Evolutionary conservation across 31 red algal genomes (phyloP), one percentile per base, ranked within the genome.

Genomic region (Bonnemaisonia californica): DNA sequence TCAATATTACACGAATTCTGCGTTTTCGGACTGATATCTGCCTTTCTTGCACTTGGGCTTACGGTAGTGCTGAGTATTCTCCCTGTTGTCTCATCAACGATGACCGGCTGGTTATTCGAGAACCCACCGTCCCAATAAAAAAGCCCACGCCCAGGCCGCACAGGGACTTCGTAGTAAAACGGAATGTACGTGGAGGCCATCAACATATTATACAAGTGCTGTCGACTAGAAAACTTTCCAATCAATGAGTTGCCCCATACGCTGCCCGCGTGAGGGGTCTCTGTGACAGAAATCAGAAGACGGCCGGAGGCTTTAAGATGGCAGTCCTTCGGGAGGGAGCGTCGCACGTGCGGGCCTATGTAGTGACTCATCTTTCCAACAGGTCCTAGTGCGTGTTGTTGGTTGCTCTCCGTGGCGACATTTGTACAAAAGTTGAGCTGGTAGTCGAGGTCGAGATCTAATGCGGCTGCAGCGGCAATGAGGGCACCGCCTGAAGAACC

Each of bases 401-500:
- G 47, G 12, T 71, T 48, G 11, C 48, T 59, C 28, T 71, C 75
- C 40, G 63, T 35, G 28, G 74, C 72, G 41, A 80, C 63, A 33
- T 48, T 79, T 28, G 80, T 88, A 26, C 54, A 67, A 54, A 80
- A 79, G 21, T 69, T 83, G 66, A 83, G 80, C 0, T 83, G 66
- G 48, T 41, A 59, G 2, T 60, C 42, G 21, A 80, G 85, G 85
- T 77, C 62, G 28, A 88, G 56, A 30, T 80, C 85, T 0, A 88
- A 57, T 1, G 65, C 85, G 1, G 69, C 75, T 8, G 74, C 85
- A 1, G 74, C 63, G 7, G 85, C 85, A 26, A 88, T 71, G 39
- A 88, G 74, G n/a, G 85, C 85, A 21, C 85, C 85, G 18, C 75
- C 63, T 26, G 85, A 88, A 27, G 85, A 80, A 24, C 85, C 85